These are phyloP conservation scores for Trichoderma atrobrunneum DNA, from an alignment of 2,329 filamentous ascomycete genomes.

Conservation along the genomic window DNA sequence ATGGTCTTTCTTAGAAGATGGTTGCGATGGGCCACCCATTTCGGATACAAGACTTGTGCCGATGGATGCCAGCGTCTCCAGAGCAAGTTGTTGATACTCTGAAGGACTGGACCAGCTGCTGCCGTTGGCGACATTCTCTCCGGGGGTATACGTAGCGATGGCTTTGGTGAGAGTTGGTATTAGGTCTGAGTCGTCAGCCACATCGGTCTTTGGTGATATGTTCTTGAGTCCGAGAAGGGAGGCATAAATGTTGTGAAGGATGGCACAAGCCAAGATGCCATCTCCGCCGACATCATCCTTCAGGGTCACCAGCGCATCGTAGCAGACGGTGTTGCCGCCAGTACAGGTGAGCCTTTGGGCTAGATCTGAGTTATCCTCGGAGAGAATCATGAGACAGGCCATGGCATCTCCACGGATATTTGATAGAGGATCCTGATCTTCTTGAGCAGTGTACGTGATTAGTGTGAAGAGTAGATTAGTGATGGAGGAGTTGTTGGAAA, in stretches of 20 bases:
- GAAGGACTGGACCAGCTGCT: constrained; percentile 39
- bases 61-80: constrained; percentile 64
- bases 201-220: constrained; percentile 24
- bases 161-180: constrained; percentile 38
- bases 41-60: constrained; percentile 57
- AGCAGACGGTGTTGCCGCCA: constrained; percentile 41
- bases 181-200: constrained; percentile 35
- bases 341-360: constrained; percentile 53
- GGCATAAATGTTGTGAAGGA: constrained; percentile 61
- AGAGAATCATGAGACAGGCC: constrained; percentile 55
- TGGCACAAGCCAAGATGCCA: constrained; percentile 56
- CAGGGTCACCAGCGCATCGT: constrained; percentile 49
- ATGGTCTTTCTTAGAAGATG: constrained; percentile 37
- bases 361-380: constrained; percentile 57
- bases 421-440: constrained; percentile 42
- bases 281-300: constrained; percentile 47
- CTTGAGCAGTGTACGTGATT: constrained; percentile 43
- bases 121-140: constrained; percentile 30
- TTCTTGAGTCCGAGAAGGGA: constrained; percentile 32
- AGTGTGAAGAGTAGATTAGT: constrained; percentile 55
- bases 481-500: constrained; percentile 49
- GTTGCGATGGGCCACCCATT: constrained; percentile 35
- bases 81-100: constrained; percentile 52
- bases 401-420: constrained; percentile 47
- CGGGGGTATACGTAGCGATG: constrained; percentile 29